Base-by-base conservation (phyloP, 2,329 filamentous ascomycete genomes). In the Leptographium lundbergii region DNA sequence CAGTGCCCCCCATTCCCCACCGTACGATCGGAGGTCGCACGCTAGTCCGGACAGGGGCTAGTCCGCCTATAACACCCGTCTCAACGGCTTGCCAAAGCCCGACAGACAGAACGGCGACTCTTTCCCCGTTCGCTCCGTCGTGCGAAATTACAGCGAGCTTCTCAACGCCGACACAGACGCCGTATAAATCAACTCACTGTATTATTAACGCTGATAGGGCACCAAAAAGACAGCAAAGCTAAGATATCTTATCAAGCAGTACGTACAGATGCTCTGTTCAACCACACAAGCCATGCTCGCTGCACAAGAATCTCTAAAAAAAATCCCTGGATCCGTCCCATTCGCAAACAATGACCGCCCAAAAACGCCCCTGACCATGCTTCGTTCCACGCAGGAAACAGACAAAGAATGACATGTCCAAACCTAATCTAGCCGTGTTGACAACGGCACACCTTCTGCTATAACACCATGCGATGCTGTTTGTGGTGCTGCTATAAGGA, bases 331-430 rank as follows among this genome's bases (percentile, higher is more conserved):
- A 29, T 42, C 34, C 54, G 25, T 45, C 42, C 42, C n/a, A 45
- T 34, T 36, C 10, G 32, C 11, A 54, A 36, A 54, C 29, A 54
- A n/a, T 34, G n/a, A 34, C 13, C 53, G 29, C 25, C 57, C 54
- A 48, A 51, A 51, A 60, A 62, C 61, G 61, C 61, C 61, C 53
- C 36, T 53, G 51, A 11, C 59, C 59, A 62, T 62, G 61, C 55
- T 58, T 59, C 45, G 56, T 60, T 50, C 45, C 47, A 27, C 57
- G 48, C 56, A 51, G 39, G 32, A 57, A 45, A 53, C 19, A 34
- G 56, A 53, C 24, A 42, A 53, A 22, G 25, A 29, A 56, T 56
- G 34, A 27, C 24, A 27, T 42, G 56, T 57, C 56, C 56, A 57
- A 45, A 24, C 52, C 32, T 11, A 54, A 22, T 53, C 51, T 34